phyloP scores from a whole-genome alignment of 2,329 filamentous ascomycete species.

The Paecilomyces fulvus region DNA sequence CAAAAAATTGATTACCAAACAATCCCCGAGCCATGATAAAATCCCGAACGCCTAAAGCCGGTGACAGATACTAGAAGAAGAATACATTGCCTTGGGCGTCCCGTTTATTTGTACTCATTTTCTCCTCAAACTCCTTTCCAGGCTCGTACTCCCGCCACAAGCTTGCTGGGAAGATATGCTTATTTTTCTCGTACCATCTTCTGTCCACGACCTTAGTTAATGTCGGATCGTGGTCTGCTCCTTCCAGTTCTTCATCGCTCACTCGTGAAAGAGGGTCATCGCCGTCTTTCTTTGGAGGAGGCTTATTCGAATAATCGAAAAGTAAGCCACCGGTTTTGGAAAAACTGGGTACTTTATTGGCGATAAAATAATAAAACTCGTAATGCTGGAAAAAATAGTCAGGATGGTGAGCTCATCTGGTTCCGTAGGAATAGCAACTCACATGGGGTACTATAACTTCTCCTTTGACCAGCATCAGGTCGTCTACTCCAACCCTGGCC shows the following conservation, averaged over 20 bases:
- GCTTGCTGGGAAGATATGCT: conserved; percentile 95
- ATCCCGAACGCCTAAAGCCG: neutral
- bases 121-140: conserved; percentile 61
- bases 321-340: conserved; percentile 65
- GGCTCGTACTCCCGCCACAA: conserved; percentile 94
- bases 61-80: conserved; percentile 57
- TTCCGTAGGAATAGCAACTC: conserved; percentile 33
- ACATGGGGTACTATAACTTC: conserved; percentile 92
- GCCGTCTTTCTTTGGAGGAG: conserved; percentile 18
- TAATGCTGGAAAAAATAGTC: conserved; percentile 59
- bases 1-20: neutral
- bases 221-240: conserved; percentile 65
- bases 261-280: conserved; percentile 38
- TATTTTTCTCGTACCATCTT: conserved; percentile 94
- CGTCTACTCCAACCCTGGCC: conserved; percentile 90
- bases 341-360: conserved; percentile 60
- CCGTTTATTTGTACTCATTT: conserved; percentile 63
- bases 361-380: conserved; percentile 93
- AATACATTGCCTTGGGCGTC: conserved; percentile 88
- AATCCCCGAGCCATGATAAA: neutral
- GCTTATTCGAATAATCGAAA: conserved; percentile 62
- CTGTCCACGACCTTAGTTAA: conserved; percentile 92
- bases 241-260: conserved; percentile 58
- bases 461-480: conserved; percentile 84
- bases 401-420: conserved; percentile 2